phyloP scores from a whole-genome alignment of 1,284 basidiomycete species.

The Ustilago shanxiensis region DNA sequence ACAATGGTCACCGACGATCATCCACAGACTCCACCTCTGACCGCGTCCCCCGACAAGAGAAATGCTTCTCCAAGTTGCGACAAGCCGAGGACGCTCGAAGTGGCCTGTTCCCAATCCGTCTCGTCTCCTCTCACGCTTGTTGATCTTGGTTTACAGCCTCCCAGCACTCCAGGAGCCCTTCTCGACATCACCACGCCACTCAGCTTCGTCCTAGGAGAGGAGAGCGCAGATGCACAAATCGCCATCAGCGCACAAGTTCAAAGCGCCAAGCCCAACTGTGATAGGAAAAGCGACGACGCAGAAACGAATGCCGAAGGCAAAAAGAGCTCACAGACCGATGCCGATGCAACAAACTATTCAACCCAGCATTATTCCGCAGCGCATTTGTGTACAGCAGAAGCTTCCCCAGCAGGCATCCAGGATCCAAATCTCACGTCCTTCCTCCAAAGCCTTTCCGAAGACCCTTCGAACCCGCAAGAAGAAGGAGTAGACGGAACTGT shows the following conservation, averaged over 20 bases:
- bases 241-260: background rate
- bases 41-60: background rate
- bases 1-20: background rate
- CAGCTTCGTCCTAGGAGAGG: background rate
- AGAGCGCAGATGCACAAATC: background rate
- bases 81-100: background rate
- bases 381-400: background rate
- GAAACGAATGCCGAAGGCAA: background rate
- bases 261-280: background rate
- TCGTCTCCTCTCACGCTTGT: conserved; percentile 35
- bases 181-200: conserved; percentile 28
- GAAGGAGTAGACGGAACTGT: background rate
- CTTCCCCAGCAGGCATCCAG: conserved; percentile 3
- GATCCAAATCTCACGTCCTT: conserved; percentile 32
- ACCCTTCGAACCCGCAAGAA: background rate
- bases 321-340: background rate
- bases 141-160: conserved; percentile 32
- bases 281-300: background rate
- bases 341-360: background rate
- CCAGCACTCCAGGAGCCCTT: conserved; percentile 28
- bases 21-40: conserved; percentile 7
- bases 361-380: background rate
- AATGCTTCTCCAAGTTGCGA: background rate
- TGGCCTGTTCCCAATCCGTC: background rate
- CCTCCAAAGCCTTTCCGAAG: conserved; percentile 25